Percentiles rank a stretch among this genome's conserved stretches.
phyloP scores from a whole-genome alignment of 2,329 filamentous ascomycete genomes.

The Fusarium mangiferae region DNA sequence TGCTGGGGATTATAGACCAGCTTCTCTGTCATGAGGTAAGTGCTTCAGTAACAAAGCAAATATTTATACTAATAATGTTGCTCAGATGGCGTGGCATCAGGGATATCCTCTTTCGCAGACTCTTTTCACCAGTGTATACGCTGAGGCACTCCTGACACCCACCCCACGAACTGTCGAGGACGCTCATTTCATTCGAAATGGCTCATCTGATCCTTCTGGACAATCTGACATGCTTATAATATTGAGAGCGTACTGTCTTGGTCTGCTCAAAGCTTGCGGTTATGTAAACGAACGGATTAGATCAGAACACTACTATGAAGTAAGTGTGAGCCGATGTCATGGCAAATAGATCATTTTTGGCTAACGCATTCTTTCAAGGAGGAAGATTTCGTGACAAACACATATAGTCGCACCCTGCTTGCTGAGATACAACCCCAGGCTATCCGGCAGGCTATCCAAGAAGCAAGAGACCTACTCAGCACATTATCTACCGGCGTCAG shows the following conservation, averaged over 20 bases:
- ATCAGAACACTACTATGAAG: conserved; percentile 91
- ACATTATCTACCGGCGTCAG: conserved; percentile 52
- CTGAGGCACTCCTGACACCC: conserved; percentile 83
- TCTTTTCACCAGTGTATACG: conserved; percentile 89
- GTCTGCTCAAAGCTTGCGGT: conserved; percentile 83
- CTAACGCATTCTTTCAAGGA: conserved; percentile 64
- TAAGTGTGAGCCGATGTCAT: conserved; percentile 46
- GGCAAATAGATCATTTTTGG: not conserved
- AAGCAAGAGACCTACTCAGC: conserved; percentile 64
- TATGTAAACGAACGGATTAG: conserved; percentile 81
- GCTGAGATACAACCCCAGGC: conserved; percentile 67
- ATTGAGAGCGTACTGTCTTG: conserved; percentile 86
- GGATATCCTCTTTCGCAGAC: conserved; percentile 97
- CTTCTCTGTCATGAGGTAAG: conserved; percentile 86
- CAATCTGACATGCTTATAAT: conserved; percentile 67
- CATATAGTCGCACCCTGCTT: conserved; percentile 83
- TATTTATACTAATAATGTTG: conserved; percentile 8
- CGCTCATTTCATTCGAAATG: conserved; percentile 67
- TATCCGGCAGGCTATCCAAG: conserved; percentile 65
- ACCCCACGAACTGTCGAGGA: conserved; percentile 71
- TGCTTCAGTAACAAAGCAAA: not conserved
- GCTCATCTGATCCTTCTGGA: conserved; percentile 39
- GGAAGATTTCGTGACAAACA: conserved; percentile 95
- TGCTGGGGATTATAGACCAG: conserved; percentile 94
- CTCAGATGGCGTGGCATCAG: conserved; percentile 92